phyloP scores from a whole-genome alignment of 192 early-diverging fungal species.

The Coemansia sp. region DNA sequence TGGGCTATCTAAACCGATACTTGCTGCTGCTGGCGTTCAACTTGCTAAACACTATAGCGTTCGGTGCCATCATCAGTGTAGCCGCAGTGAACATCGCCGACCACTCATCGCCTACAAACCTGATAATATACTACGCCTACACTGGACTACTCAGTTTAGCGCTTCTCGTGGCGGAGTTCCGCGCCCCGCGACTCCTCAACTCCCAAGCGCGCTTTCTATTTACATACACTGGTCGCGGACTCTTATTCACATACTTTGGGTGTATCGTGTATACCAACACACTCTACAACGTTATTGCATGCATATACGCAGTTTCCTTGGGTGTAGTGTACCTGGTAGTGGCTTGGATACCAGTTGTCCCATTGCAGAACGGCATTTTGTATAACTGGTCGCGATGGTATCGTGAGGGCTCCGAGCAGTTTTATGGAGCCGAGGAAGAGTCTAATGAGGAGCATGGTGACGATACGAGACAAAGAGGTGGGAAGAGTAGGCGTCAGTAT shows the following conservation, averaged over 20 bases:
- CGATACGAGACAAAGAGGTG: not conserved
- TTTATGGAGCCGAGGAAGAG: constrained; percentile 14
- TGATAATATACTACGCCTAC: constrained; percentile 58
- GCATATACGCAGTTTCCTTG: constrained; percentile 50
- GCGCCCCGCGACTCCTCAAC: constrained; percentile 44
- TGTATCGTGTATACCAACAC: constrained; percentile 57
- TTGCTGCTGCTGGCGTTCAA: constrained; percentile 53
- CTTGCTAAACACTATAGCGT: constrained; percentile 48
- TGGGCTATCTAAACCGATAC: constrained; percentile 51
- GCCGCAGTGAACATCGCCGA: constrained; percentile 46
- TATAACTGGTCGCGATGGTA: constrained; percentile 52
- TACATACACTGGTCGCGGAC: constrained; percentile 61
- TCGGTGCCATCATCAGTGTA: constrained; percentile 47
- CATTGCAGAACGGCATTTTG: constrained; percentile 42
- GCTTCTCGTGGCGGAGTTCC: constrained; percentile 58
- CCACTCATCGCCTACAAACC: constrained; percentile 50
- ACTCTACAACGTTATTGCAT: constrained; percentile 56
- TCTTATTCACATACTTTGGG: constrained; percentile 63
- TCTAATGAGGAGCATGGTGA: not conserved
- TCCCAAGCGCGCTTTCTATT: constrained; percentile 60
- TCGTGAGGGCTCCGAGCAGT: constrained; percentile 21
- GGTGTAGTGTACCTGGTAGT: constrained; percentile 61
- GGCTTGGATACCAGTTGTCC: constrained; percentile 55
- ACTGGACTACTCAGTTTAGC: constrained; percentile 50
- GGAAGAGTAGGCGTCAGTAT: not conserved